These are phyloP conservation scores for Globisporangium heterothallicum DNA, from an alignment of 352 stramenopile genomes.

Conservation along the genomic window DNA sequence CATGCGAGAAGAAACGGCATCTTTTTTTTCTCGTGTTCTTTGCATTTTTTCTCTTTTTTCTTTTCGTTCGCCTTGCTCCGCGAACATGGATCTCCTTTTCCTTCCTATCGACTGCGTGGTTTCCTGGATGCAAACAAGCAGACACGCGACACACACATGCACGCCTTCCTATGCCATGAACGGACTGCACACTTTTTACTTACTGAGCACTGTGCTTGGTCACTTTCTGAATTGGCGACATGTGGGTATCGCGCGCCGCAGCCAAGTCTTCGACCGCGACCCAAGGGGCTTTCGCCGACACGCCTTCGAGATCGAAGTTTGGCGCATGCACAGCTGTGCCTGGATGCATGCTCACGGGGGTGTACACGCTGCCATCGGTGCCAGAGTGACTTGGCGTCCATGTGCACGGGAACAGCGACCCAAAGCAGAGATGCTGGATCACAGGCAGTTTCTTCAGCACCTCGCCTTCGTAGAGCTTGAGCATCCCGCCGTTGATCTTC, in stretches of 20 bases:
- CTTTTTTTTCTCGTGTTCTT: constrained; percentile 5
- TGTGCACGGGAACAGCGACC: constrained; percentile 87
- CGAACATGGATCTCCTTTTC: no score
- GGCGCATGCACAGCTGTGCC: constrained; percentile 54
- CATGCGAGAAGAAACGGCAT: constrained; percentile 3
- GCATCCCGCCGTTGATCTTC: constrained; percentile 88
- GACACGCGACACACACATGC: no score
- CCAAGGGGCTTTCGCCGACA: constrained; percentile 63
- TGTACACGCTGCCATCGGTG: constrained; percentile 32
- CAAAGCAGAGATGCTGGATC: constrained; percentile 98
- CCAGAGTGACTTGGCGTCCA: constrained; percentile 59
- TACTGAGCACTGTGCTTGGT: constrained; percentile 7
- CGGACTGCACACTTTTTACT: no score
- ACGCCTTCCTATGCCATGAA: no score
- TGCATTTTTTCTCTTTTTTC: neutral
- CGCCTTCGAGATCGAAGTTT: constrained; percentile 61
- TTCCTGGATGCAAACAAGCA: no score
- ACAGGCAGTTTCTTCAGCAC: constrained; percentile 98
- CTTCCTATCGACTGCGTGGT: no score
- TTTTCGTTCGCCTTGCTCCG: neutral
- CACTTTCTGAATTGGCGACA: constrained; percentile 28
- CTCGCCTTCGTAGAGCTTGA: constrained; percentile 92
- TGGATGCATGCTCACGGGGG: constrained; percentile 31
- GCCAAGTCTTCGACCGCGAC: constrained; percentile 49
- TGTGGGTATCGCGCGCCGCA: constrained; percentile 39